Evolutionary conservation across 306 rosid species (phyloP), one percentile per base, ranked within the genome.

Genomic region (Mimosa bimucronata): DNA sequence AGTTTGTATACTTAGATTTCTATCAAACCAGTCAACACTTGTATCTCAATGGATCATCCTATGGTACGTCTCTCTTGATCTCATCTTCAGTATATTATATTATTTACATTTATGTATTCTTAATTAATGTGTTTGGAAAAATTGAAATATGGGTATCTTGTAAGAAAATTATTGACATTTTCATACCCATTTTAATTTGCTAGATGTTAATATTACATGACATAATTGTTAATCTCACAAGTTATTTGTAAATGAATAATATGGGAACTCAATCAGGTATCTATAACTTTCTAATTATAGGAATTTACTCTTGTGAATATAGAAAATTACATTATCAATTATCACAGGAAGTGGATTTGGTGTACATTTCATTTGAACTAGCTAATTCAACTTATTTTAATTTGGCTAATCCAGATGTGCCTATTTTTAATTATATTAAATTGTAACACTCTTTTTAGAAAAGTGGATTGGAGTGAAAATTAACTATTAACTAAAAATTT

Each of bases 1-100:
- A 91, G 85, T 95, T 95, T 83, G 98, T 95, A 10, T 89, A 14
- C 75, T 76, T 95, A 28, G 97, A 95, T 77, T 79, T 88, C 37
- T 92, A 95, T 72, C 83, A 83, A 74, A 91, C 91, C 87, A 87
- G 88, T 71, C 53, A 26, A 11, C 95, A 90, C n/a, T 78, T 92
- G n/a, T 83, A 83, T 40, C 65, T 41, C 26, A 92, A 91, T 78
- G 90, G 86, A 74, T 57, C 83, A 7, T 62, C 79, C 41, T 70
- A 9, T 42, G 97, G 98, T 94, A 90, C 18, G 3, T 19, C 57
- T 53, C 60, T 53, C 26, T 50, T 34, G 5, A 34, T 34, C 38
- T 34, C 38, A 34, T 34, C 5, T 3, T n/a, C 5, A 34, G 5
- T 6, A 34, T 34, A n/a, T 1, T 16, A 50, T 2, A n/a, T n/a